Base-by-base conservation (phyloP, 2,329 filamentous ascomycete species). In the Sporothrix brasiliensis region DNA sequence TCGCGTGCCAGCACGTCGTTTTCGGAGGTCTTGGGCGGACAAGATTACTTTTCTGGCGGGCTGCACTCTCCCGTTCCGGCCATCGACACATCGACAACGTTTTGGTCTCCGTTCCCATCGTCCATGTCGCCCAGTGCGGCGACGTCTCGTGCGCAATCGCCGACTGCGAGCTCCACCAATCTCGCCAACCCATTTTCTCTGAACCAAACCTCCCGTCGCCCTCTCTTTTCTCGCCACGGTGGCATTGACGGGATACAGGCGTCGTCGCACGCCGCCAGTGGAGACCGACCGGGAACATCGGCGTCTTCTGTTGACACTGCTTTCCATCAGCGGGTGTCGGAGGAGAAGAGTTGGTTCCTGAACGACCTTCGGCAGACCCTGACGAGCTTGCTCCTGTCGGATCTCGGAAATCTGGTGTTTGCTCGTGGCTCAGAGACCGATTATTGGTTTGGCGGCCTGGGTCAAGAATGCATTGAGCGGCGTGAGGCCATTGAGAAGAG, bases 391-490 rank as follows among this genome's bases (percentile, higher is more conserved):
- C 81, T 98, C 1, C 82, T 98, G 34, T 98, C 94, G 66, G 95
- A 99, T 78, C 84, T 98, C 4, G 93, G 94, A 6, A 93, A 90
- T 53, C 87, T 92, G 41, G 90, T 97, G 1, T 95, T 96, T 79
- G 88, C 89, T n/a, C 88, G 87, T 67, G 95, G 95, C 3, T 97
- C 93, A 54, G 95, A 99, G 81, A 98, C 94, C 0, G 95, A 98
- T 78, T 85, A 85, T 3, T 97, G 94, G 91, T 95, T 97, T 74
- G 84, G 87, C 68, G 87, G 87, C 16, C 79, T 93, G 7, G 88
- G 88, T 2, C 86, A 90, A 74, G 83, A 90, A 73, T 90, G 88
- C 76, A 88, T 89, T 68, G 87, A 89, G 52, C 83, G 88, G 34
- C 87, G 85, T 61, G 86, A 89, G 66, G 83, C 85, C 3, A 79